A percentile compares a stretch with the other conserved stretches of the same genome.
phyloP scores from a whole-genome alignment of 495 filamentous ascomycete genomes.

The Neurospora cerealis region DNA sequence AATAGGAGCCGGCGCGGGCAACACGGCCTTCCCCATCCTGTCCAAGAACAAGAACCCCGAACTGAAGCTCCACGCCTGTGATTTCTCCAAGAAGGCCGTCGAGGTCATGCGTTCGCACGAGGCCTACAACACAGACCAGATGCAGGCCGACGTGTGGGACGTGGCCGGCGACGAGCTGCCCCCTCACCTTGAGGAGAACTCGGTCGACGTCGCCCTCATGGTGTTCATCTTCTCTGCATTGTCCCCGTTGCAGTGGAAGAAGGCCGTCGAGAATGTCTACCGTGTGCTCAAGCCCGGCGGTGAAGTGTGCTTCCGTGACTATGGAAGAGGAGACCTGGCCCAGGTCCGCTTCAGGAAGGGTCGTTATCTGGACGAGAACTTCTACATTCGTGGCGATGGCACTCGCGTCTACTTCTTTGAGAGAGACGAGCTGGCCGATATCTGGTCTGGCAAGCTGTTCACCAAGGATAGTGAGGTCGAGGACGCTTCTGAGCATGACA shows the following conservation, averaged over 20 bases:
- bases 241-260: conserved; percentile 71
- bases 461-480: conserved; percentile 9
- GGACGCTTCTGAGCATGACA: conserved; percentile 12
- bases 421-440: conserved; percentile 62
- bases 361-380: conserved; percentile 87
- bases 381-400: conserved; percentile 90
- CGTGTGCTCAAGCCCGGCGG: conserved; percentile 80
- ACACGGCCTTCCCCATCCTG: conserved; percentile 88
- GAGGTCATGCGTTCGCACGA: conserved; percentile 72
- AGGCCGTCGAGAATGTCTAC: conserved; percentile 72
- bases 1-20: conserved; percentile 90
- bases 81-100: conserved; percentile 86
- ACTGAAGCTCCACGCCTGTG: conserved; percentile 78
- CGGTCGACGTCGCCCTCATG: conserved; percentile 82
- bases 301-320: conserved; percentile 85
- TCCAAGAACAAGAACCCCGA: conserved; percentile 67
- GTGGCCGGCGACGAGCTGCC: conserved; percentile 60
- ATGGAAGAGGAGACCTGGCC: conserved; percentile 87
- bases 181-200: conserved; percentile 59
- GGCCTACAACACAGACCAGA: conserved; percentile 47
- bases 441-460: conserved; percentile 51
- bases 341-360: conserved; percentile 96
- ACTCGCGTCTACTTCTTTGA: conserved; percentile 98
- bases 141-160: conserved; percentile 91
- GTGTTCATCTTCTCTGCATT: conserved; percentile 96